These are phyloP conservation scores for Cyberlindnera japonica DNA, from an alignment of 805 yeast species.

Conservation along the genomic window DNA sequence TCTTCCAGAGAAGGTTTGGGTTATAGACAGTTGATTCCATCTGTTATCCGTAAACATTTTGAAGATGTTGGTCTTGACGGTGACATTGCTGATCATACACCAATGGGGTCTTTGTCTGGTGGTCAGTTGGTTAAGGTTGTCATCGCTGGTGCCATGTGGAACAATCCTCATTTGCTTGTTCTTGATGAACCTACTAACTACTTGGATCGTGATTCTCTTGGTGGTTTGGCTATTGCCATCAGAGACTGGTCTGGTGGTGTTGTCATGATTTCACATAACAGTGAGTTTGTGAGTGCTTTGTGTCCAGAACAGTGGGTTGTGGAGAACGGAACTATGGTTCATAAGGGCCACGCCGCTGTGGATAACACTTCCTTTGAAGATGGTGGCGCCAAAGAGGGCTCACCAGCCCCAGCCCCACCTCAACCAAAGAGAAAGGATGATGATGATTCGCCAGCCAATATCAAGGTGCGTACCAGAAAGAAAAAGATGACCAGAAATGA, in stretches of 20 bases:
- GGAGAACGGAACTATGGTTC: conserved; percentile 85
- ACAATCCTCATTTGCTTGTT: conserved; percentile 94
- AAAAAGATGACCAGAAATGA: conserved; percentile 98
- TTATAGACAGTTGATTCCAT: conserved; percentile 89
- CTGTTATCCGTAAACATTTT: conserved; percentile 92
- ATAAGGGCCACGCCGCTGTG: conserved; percentile 73
- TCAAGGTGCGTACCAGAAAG: conserved; percentile 88
- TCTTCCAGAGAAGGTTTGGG: conserved; percentile 99
- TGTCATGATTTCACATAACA: conserved; percentile 96
- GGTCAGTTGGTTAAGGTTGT: conserved; percentile 98
- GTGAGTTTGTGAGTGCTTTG: conserved; percentile 93
- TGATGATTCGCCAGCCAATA: conserved; percentile 92
- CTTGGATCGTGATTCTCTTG: conserved; percentile 95
- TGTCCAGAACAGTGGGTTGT: conserved; percentile 99
- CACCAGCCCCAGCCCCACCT: conserved; percentile 42
- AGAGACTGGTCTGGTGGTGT: conserved; percentile 99
- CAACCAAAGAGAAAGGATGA: conserved; percentile 49
- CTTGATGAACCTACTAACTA: conserved; percentile 98
- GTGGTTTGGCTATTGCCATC: conserved; percentile 96
- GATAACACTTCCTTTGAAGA: conserved; percentile 83
- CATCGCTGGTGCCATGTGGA: conserved; percentile 99
- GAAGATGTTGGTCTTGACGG: conserved; percentile 97
- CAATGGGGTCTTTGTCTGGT: conserved; percentile 93
- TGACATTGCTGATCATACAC: conserved; percentile 97
- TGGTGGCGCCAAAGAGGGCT: conserved; percentile 51